Evolutionary conservation across 192 early-diverging fungal genomes (phyloP).

Genomic region (Coemansia sp.): DNA sequence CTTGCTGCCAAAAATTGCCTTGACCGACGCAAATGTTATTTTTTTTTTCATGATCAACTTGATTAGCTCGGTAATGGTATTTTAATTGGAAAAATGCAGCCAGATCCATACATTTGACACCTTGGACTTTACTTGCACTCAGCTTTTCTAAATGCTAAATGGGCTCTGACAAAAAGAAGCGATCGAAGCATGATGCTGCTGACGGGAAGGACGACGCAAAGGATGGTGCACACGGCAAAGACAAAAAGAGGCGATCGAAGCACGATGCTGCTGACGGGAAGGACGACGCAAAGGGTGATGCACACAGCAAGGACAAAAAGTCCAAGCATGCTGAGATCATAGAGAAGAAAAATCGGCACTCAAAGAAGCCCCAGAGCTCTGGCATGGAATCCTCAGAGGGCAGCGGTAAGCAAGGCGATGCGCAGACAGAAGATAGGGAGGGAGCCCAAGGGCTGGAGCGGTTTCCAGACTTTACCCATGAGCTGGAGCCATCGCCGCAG

Average conservation of each 20-base stretch:
- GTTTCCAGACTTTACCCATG: constrained; percentile 53
- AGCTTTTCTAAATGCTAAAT: not conserved
- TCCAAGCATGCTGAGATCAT: constrained; percentile 4
- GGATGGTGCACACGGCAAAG: not conserved
- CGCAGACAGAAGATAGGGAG: not conserved
- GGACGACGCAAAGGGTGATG: not conserved
- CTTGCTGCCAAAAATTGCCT: no score
- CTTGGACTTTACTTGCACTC: not conserved
- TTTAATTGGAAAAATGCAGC: not conserved
- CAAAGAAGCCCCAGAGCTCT: not conserved
- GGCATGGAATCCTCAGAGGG: not conserved
- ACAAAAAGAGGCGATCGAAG: constrained; percentile 10
- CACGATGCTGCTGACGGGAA: not conserved
- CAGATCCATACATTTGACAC: not conserved
- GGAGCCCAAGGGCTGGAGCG: constrained; percentile 27
- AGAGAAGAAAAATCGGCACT: not conserved
- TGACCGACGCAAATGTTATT: no score
- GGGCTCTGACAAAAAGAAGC: not conserved
- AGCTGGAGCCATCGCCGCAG: constrained; percentile 22
- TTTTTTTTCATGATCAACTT: no score
- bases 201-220: not conserved
- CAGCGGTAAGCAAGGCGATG: not conserved
- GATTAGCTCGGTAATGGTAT: no score
- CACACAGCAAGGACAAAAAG: constrained; percentile 14
- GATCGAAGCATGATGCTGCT: not conserved